These are phyloP conservation scores for Cryptosporidium meleagridis DNA, from an alignment of 169 alveolate species.

Conservation along the genomic window DNA sequence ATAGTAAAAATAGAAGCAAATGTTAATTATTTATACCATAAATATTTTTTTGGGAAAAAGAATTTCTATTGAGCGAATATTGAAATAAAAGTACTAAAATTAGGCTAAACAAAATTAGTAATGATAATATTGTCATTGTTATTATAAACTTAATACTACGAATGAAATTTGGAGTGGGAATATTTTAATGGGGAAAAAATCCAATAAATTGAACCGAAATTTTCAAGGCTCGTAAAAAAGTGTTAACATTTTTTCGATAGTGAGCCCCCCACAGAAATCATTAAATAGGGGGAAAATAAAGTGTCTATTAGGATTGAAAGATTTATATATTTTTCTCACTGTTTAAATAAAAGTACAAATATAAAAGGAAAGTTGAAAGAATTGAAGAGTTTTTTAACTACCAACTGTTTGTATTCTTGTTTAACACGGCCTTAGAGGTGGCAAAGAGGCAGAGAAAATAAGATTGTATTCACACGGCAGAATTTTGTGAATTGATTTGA, in stretches of 20 bases:
- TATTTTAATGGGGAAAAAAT: slow-evolving; percentile 13
- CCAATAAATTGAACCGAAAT: not conserved
- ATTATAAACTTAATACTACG: not conserved
- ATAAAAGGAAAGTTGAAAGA: not conserved
- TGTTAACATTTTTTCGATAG: slow-evolving; percentile 14
- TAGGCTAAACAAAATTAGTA: not conserved
- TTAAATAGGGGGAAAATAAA: slow-evolving; percentile 1
- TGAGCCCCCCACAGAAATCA: slow-evolving; percentile 1
- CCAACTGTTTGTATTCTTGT: slow-evolving; percentile 24
- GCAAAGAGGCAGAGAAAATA: not conserved
- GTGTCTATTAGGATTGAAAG: not conserved
- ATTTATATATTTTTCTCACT: slow-evolving; percentile 8
- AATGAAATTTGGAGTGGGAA: not conserved
- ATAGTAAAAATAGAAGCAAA: not conserved
- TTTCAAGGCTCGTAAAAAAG: slow-evolving; percentile 27
- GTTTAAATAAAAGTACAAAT: not conserved
- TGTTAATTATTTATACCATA: too few species aligned
- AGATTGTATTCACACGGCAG: not conserved
- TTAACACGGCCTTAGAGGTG: slow-evolving; percentile 4
- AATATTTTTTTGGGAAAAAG: not conserved
- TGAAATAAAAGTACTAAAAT: not conserved
- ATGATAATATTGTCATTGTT: not conserved
- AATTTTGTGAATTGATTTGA: not conserved
- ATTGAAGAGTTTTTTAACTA: not conserved
- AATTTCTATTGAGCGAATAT: not conserved